Evolutionary conservation across 805 yeast genomes (phyloP).

Genomic region (Barnettozyma salicaria): DNA sequence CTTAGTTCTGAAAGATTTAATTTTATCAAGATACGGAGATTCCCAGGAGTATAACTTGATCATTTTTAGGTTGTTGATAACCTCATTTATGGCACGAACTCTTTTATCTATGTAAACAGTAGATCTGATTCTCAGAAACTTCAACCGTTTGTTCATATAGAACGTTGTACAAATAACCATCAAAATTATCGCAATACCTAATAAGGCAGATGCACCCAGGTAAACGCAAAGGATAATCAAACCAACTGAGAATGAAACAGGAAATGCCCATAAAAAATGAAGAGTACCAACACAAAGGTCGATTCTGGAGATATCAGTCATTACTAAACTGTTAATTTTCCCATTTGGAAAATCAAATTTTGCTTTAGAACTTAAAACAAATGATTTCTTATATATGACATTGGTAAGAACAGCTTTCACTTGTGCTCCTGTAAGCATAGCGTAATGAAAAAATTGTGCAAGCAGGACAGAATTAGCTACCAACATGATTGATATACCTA

Average conservation of each 20-base stretch:
- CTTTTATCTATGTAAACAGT: constrained; percentile 68
- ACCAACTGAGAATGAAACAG: constrained; percentile 56
- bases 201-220: constrained; percentile 66
- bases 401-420: constrained; percentile 66
- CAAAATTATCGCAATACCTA: constrained; percentile 59
- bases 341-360: constrained; percentile 59
- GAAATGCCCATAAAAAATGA: constrained; percentile 58
- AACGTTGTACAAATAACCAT: constrained; percentile 37
- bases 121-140: constrained; percentile 50
- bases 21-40: constrained; percentile 56
- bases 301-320: constrained; percentile 76
- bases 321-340: constrained; percentile 67
- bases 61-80: constrained; percentile 69
- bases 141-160: constrained; percentile 43
- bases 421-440: constrained; percentile 64
- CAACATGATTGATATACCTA: constrained; percentile 60
- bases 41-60: constrained; percentile 94
- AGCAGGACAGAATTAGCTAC: constrained; percentile 40
- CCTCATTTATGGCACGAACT: constrained; percentile 71
- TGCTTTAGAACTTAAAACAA: constrained; percentile 52
- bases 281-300: constrained; percentile 71
- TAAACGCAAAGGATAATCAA: constrained; percentile 58
- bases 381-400: constrained; percentile 62
- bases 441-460: constrained; percentile 58
- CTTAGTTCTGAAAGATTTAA: constrained; percentile 47